A percentile compares a stretch with the other conserved stretches of the same genome.
Conservation (phyloP, 2,329 filamentous ascomycete genomes). For the Alternaria sp. region DNA sequence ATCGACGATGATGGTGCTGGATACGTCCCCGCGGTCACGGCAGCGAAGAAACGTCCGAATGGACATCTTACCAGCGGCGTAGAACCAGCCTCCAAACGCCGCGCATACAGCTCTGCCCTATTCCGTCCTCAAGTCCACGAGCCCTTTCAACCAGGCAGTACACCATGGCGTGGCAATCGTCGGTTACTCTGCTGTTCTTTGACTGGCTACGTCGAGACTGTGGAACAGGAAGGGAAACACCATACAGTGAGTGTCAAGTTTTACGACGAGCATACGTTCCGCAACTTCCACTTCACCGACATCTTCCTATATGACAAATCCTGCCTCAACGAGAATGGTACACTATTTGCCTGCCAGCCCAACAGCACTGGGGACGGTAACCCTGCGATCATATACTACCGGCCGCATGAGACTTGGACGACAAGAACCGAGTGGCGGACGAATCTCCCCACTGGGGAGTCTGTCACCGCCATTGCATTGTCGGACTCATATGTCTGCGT, state of each 20-base stretch:
- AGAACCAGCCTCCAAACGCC: constrained; percentile 60
- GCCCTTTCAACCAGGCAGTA: constrained; percentile 91
- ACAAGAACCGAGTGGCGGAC: constrained; percentile 90
- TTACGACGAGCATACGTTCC: constrained; percentile 90
- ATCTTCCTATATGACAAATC: constrained; percentile 96
- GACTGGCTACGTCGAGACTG: constrained; percentile 95
- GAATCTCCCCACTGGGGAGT: constrained; percentile 85
- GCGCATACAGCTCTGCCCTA: constrained; percentile 55
- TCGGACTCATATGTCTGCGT: constrained; percentile 92
- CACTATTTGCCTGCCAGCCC: constrained; percentile 84
- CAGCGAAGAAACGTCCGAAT: constrained; percentile 69
- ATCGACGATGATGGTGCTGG: constrained; percentile 95
- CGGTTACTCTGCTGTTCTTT: constrained; percentile 94
- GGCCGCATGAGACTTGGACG: constrained; percentile 97
- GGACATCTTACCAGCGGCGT: constrained; percentile 55
- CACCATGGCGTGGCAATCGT: constrained; percentile 93
- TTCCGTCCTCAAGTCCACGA: constrained; percentile 77
- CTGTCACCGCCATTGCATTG: constrained; percentile 85
- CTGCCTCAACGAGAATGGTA: constrained; percentile 83
- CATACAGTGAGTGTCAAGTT: constrained; percentile 97
- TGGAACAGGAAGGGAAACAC: constrained; percentile 88
- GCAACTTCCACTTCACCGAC: constrained; percentile 97
- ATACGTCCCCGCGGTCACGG: constrained; percentile 72
- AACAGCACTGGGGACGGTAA: constrained; percentile 56
- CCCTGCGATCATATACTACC: constrained; percentile 89